Base-by-base conservation (phyloP, 768 basidiomycete genomes). In the Grammothele lineata region DNA sequence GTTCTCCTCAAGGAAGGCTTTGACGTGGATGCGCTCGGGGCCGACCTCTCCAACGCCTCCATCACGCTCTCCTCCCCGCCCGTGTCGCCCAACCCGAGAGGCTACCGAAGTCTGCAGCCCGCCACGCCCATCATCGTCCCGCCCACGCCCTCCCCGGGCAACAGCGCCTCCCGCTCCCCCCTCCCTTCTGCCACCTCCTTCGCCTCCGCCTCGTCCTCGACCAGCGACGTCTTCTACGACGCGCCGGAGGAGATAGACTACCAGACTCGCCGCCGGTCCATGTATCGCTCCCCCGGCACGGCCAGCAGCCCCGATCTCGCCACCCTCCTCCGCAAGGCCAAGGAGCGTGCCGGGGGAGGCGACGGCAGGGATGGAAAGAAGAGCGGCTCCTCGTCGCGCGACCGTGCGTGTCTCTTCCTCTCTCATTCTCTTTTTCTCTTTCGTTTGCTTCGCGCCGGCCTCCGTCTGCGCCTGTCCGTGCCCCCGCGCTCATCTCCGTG, bases 281-380 rank as follows among this genome's bases (percentile, higher is more conserved):
- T 96, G 70, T 93, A 92, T 63, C 76, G 93, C 47, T 85, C 88
- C 17, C 76, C 87, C 10, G 93, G 92, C 35, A 94, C 91, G 7
- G 87, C 92, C 26, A 90, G 87, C 57, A 92, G 87, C 61, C 94
- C 93, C 22, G 93, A 97, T 66, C 74, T 96, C 18, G 90, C 90
- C 4, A 92, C 90, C 9, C 74, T 96, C 43, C 65, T 93, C 43
- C 76, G 85, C 51, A 93, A 92, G 67, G 85, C 88, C 14, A 90
- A 84, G 66, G 86, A 85, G 58, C 71, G 76, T 40, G 80, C 80
- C 67, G 60, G 48, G 61, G 66, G 45, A 57, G 60, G 24, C 24
- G 47, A 44, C 14, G 45, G 39, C 25, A 52, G 37, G 47, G 58
- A 55, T 40, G 55, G 43, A 34, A 45, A 51, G 19, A 32, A 64